Base-by-base conservation (phyloP, 176 grass and related monocot species). In the Dendrocalamus sinicus region DNA sequence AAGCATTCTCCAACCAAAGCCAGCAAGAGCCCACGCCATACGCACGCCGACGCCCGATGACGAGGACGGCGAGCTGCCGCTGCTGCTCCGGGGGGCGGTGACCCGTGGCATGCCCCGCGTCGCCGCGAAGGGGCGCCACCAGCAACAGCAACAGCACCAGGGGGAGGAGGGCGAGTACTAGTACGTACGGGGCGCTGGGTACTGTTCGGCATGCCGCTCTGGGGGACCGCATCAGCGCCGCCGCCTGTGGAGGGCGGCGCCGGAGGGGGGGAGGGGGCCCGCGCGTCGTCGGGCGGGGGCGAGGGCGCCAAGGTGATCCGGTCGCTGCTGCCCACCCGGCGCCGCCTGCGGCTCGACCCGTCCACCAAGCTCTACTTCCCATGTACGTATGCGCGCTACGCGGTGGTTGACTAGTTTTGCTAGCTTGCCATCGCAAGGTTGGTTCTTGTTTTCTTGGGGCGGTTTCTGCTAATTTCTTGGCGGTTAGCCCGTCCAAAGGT, bases 341-440 rank as follows among this genome's bases (percentile, higher is more conserved):
- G 96, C 71, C 96, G 93, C 28, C 96, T 99, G 12, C 90, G 96
- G 41, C 93, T 99, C 43, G 96, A 99, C 84, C 96, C 96, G 67
- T 0, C 92, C 12, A 46, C 81, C 79, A 99, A 96, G 88, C 96
- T 99, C 30, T 99, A 92, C 90, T 99, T 99, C 84, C 93, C 93
- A 72, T 99, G 96, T 96, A 84, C 45, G 90, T 51, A 45, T 40
- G 24, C 15, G 46, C 9, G 46, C 22, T 67, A 20, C 8, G 24
- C 53, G 10, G 20, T 47, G 2, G 17, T 53, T 12, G 14, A 13
- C 14, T 43, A 46, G 15, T 46, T 64, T 20, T 23, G 8, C 41
- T 53, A 7, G 51, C 6, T 64, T 79, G 57, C 20, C 24, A 23
- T 60, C 24, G 22, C 74, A 77, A 4, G 55, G 13, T 78, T 45